These are phyloP conservation scores for Trichoderma arundinaceum DNA, from an alignment of 2,329 filamentous ascomycete species.

Conservation along the genomic window DNA sequence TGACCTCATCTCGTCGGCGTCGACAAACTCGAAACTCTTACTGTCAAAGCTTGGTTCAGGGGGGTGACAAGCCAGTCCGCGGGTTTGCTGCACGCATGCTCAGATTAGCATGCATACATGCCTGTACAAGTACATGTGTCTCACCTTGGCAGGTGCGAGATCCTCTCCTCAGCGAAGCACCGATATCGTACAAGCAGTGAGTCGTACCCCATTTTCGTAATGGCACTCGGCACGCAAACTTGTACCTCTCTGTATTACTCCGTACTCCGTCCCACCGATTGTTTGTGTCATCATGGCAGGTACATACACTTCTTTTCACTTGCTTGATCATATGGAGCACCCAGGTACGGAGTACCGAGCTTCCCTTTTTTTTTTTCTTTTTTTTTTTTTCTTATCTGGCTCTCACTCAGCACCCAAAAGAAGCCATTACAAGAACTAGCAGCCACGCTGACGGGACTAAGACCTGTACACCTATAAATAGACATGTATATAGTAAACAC, in stretches of 20 bases:
- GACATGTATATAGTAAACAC: background rate
- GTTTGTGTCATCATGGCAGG: conserved; percentile 1
- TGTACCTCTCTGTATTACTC: conserved; percentile 7
- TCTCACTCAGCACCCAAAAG: conserved; percentile 19
- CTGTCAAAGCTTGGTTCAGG: conserved; percentile 2
- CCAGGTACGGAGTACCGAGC: no score
- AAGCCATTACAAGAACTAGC: conserved; percentile 16
- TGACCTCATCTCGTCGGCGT: conserved; percentile 20
- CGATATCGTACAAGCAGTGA: background rate
- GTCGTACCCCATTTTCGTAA: background rate
- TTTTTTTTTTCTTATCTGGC: background rate
- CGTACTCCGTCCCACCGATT: conserved; percentile 1
- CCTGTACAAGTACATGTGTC: background rate
- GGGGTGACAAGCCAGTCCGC: conserved; percentile 7
- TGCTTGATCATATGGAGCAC: no score
- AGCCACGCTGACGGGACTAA: conserved; percentile 20
- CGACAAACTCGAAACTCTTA: conserved; percentile 17
- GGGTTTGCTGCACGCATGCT: background rate
- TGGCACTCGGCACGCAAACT: background rate
- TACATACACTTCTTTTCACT: no score
- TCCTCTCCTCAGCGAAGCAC: background rate
- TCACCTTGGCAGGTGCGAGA: conserved; percentile 1
- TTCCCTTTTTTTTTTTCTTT: background rate
- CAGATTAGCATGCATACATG: conserved; percentile 3
- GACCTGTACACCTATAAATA: conserved; percentile 23